These are phyloP conservation scores for Saccharomycopsis malanga DNA, from an alignment of 805 yeast species.

Conservation along the genomic window DNA sequence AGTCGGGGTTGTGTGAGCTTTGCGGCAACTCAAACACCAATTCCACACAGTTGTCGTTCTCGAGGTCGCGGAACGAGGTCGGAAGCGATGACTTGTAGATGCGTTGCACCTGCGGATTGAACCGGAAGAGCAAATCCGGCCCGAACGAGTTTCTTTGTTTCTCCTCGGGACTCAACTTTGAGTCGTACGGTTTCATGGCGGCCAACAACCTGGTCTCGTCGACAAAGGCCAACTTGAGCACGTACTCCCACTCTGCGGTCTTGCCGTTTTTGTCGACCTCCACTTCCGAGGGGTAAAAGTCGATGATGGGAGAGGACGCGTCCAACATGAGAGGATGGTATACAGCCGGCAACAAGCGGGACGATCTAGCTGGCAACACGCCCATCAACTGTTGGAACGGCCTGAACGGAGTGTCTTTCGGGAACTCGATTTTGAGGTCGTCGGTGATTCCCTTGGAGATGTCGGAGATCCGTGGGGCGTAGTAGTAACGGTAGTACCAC, in stretches of 20 bases:
- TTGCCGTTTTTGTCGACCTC: conserved; percentile 90
- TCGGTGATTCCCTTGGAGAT: conserved; percentile 55
- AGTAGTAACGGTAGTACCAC: conserved; percentile 87
- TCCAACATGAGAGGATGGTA: conserved; percentile 83
- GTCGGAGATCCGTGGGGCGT: conserved; percentile 92
- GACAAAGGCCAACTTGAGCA: conserved; percentile 85
- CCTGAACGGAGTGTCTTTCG: conserved; percentile 68
- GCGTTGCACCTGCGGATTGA: conserved; percentile 66
- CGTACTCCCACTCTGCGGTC: conserved; percentile 97
- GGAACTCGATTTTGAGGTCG: conserved; percentile 53
- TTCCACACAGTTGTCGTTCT: conserved; percentile 72
- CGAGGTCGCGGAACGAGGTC: conserved; percentile 69
- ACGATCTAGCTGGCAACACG: conserved; percentile 90
- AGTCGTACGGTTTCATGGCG: conserved; percentile 64
- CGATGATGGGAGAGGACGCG: conserved; percentile 75
- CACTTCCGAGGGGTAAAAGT: conserved; percentile 85
- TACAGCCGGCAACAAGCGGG: conserved; percentile 64
- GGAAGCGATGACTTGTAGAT: conserved; percentile 72
- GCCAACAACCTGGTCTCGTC: conserved; percentile 69
- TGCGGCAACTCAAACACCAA: conserved; percentile 45
- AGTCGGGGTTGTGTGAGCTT: conserved; percentile 28
- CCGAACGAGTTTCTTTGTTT: conserved; percentile 70
- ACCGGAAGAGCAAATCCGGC: conserved; percentile 54
- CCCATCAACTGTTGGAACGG: conserved; percentile 98
- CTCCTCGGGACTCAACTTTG: conserved; percentile 62